Percentiles rank a stretch among this genome's conserved stretches.
These are phyloP conservation scores for Mycena olivaceomarginata DNA, from an alignment of 768 basidiomycete species.

Conservation along the genomic window DNA sequence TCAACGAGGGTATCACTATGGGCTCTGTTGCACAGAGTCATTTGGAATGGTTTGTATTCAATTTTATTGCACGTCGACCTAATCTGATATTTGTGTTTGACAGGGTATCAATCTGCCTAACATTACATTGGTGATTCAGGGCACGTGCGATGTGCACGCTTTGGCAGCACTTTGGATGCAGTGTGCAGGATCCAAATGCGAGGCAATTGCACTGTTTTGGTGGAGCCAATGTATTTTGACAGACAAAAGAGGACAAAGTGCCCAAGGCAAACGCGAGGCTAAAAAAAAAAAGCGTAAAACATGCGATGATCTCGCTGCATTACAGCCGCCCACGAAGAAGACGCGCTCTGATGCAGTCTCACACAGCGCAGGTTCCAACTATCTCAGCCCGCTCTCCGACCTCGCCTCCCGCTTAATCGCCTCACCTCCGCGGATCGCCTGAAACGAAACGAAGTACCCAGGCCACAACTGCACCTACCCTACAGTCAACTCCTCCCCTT, in stretches of 20 bases:
- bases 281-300: constrained; percentile 3
- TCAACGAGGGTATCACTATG: background rate
- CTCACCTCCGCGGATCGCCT: background rate
- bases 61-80: background rate
- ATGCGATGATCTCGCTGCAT: constrained; percentile 13
- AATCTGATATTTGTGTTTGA: background rate
- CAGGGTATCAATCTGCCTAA: background rate
- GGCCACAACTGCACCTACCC: background rate
- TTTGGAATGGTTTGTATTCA: background rate
- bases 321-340: constrained; percentile 14
- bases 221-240: background rate
- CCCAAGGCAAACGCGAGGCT: background rate
- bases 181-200: background rate
- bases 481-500: background rate
- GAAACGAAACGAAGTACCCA: too few species aligned
- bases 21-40: background rate
- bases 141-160: background rate
- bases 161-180: background rate
- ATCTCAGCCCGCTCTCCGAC: constrained; percentile 1
- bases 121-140: background rate
- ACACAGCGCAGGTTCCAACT: background rate
- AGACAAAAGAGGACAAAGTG: background rate
- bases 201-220: background rate
- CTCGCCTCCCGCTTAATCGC: constrained; percentile 10
- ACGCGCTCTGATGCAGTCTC: background rate